phyloP scores from a whole-genome alignment of 176 grass and related monocot genomes.

The Ensete glaucum region DNA sequence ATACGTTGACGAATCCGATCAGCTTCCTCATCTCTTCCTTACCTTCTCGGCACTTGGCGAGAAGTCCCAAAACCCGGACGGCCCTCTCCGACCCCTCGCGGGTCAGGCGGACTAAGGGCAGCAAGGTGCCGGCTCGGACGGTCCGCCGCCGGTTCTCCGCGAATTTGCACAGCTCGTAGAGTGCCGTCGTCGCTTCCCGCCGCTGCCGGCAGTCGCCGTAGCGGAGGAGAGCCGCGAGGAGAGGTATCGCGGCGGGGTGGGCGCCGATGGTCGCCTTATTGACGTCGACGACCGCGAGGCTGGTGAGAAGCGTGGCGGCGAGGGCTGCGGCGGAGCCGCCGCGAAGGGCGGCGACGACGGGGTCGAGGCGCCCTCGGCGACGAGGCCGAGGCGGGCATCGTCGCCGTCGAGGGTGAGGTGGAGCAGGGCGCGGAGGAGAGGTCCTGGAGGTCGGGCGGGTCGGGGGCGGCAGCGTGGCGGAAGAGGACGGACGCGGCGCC shows the following conservation, averaged over 20 bases:
- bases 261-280: constrained; percentile 93
- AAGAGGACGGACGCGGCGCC: constrained; percentile 55
- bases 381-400: constrained; percentile 63
- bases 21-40: constrained; percentile 53
- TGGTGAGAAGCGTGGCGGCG: constrained; percentile 67
- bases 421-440: constrained; percentile 41
- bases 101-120: constrained; percentile 44
- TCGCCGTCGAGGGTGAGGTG: constrained; percentile 77
- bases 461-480: constrained; percentile 37
- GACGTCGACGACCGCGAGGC: constrained; percentile 75
- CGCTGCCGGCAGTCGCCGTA: constrained; percentile 40
- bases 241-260: constrained; percentile 46
- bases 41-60: constrained; percentile 70
- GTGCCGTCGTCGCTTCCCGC: constrained; percentile 63
- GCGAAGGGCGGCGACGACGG: constrained; percentile 40
- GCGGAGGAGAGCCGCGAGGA: constrained; percentile 41
- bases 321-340: constrained; percentile 37
- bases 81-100: constrained; percentile 64
- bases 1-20: constrained; percentile 35
- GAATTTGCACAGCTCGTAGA: constrained; percentile 91
- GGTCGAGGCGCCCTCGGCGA: constrained; percentile 77
- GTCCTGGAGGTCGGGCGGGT: constrained; percentile 22
- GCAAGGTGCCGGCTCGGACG: constrained; percentile 44
- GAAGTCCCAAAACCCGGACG: constrained; percentile 62
- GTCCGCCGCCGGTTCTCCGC: constrained; percentile 58